Base-by-base conservation (phyloP, 495 filamentous ascomycete species). In the Hypoxylon rickii region DNA sequence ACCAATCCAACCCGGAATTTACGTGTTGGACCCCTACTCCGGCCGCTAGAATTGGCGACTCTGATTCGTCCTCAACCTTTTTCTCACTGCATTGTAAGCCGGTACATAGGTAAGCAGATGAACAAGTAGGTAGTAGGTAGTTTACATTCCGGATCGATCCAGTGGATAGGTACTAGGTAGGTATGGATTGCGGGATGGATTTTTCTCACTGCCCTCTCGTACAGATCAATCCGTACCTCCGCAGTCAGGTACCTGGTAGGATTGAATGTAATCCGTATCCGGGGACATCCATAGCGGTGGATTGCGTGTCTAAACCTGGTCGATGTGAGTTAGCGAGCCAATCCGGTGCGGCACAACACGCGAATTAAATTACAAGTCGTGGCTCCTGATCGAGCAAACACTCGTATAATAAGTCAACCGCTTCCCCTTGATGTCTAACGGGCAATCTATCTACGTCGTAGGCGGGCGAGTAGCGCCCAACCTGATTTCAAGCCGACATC, bases 281-380 rank as follows among this genome's bases (percentile, higher is more conserved):
- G n/a, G n/a, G n/a, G n/a, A n/a, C n/a, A n/a, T n/a, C n/a, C n/a
- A n/a, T n/a, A n/a, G n/a, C n/a, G n/a, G n/a, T n/a, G 5, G 37
- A 24, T 38, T 56, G 47, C 37, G 36, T 41, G 42, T 31, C 55
- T 51, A 40, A 36, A 44, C 52, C 53, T 19, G 42, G 52, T 44
- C 43, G 29, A 44, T 20, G 34, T 42, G n/a, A 12, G 29, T 53
- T 58, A 57, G 59, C 59, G 59, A 63, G 24, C 59, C 59, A 63
- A 63, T 63, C 53, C 26, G 16, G 18, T 52, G 31, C 36, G 18
- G 44, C 29, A 45, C 19, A 38, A 16, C 40, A 55, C 34, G 29
- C 34, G 40, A 45, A 37, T 61, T 51, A 51, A 41, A 56, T 61
- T 52, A 36, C 51, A 51, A 47, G 37, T 46, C 36, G 53, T 53